These are phyloP conservation scores for Rhodomyrtus psidioides DNA, from an alignment of 441 rosid genomes.

Conservation along the genomic window DNA sequence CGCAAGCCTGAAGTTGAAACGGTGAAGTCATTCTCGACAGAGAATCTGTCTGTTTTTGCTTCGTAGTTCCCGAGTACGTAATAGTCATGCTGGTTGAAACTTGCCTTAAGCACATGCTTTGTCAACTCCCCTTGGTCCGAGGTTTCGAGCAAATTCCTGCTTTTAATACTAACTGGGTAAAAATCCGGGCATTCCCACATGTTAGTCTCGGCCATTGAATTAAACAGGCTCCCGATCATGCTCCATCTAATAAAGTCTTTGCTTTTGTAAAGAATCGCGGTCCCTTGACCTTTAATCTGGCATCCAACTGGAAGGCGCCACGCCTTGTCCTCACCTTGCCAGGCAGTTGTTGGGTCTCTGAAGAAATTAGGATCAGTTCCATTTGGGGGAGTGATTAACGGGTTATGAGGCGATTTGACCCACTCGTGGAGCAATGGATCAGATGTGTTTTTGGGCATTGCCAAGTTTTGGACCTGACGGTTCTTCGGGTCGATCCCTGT, in stretches of 20 bases:
- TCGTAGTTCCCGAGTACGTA: not conserved
- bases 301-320: constrained; percentile 7
- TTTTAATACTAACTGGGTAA: not conserved
- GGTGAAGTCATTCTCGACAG: not conserved
- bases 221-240: not conserved
- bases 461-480: not conserved
- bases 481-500: not conserved
- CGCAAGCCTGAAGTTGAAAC: not conserved
- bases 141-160: not conserved
- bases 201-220: not conserved
- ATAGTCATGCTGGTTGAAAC: not conserved
- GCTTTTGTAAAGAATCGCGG: not conserved
- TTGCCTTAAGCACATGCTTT: constrained; percentile 1
- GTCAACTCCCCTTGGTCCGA: not conserved
- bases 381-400: not conserved
- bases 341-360: constrained; percentile 5
- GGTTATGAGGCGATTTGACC: not conserved
- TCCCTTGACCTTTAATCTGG: not conserved
- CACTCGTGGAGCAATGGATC: not conserved
- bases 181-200: constrained; percentile 10
- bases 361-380: not conserved
- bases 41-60: not conserved
- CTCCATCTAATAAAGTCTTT: not conserved
- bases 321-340: constrained; percentile 1
- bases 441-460: not conserved